phyloP scores from a whole-genome alignment of 352 stramenopile species.

The Phytopythium litorale region DNA sequence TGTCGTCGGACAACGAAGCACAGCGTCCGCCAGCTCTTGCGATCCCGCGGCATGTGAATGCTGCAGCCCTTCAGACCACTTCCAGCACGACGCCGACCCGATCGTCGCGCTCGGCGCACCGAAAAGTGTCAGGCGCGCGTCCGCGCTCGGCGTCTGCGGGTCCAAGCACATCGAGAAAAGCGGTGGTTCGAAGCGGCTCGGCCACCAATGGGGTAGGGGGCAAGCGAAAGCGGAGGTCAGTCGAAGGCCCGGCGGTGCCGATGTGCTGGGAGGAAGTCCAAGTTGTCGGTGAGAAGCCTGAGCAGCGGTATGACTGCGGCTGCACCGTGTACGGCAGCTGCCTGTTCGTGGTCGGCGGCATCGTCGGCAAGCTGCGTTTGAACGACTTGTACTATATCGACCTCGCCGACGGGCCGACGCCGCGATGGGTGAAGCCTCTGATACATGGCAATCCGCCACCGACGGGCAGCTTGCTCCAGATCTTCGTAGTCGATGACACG shows the following conservation, averaged over 20 bases:
- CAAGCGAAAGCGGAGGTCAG: constrained; percentile 26
- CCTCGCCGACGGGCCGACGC: constrained; percentile 15
- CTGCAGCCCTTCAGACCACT: not conserved
- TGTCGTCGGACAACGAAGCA: constrained; percentile 37
- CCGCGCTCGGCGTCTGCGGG: constrained; percentile 1
- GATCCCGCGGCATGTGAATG: constrained; percentile 3
- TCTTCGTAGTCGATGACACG: constrained; percentile 41
- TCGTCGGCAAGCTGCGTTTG: constrained; percentile 47
- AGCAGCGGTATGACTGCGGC: constrained; percentile 53
- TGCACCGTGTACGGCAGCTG: constrained; percentile 31
- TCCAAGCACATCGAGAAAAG: not conserved
- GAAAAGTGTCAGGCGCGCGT: not conserved
- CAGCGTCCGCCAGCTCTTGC: not conserved
- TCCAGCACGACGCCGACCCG: not conserved
- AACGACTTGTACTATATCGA: constrained; percentile 54
- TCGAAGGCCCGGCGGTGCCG: constrained; percentile 22
- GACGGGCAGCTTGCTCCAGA: constrained; percentile 41
- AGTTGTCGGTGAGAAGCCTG: constrained; percentile 21
- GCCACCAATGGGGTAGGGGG: not conserved
- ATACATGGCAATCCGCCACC: constrained; percentile 31
- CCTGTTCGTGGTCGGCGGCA: constrained; percentile 58
- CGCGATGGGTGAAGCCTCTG: constrained; percentile 30
- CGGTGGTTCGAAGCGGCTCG: constrained; percentile 1
- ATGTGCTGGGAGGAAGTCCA: constrained; percentile 34
- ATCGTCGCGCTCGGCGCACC: not conserved